A percentile compares a stretch with the other conserved stretches of the same genome.
These are phyloP conservation scores for Thozetella sp. DNA, from an alignment of 495 filamentous ascomycete genomes.

Conservation along the genomic window DNA sequence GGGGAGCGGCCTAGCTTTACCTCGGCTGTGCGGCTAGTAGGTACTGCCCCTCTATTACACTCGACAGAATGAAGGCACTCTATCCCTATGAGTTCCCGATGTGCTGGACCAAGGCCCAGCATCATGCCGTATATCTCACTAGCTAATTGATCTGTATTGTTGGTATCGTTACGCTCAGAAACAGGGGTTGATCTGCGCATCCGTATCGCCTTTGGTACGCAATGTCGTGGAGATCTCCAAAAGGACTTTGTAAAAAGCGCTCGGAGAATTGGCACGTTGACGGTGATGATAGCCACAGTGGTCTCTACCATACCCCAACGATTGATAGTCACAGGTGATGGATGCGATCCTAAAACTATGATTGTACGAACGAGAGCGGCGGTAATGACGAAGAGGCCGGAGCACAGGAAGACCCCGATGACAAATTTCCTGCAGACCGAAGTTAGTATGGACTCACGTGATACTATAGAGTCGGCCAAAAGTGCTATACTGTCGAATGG, in stretches of 20 bases:
- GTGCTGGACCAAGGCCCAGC: no score
- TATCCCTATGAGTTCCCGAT: no score
- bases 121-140: no score
- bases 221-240: background rate
- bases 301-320: background rate
- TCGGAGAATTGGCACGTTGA: background rate
- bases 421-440: background rate
- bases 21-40: background rate
- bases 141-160: no score
- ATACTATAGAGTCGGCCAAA: background rate
- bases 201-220: background rate
- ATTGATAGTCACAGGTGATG: background rate
- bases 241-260: background rate
- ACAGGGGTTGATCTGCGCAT: background rate
- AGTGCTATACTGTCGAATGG: background rate
- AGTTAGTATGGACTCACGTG: background rate
- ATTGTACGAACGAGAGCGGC: background rate
- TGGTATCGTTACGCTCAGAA: background rate
- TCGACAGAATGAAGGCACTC: no score
- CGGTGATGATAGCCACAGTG: background rate
- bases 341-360: background rate
- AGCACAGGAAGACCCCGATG: background rate
- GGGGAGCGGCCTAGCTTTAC: background rate
- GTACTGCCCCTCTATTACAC: background rate
- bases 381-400: background rate